Percentiles rank a stretch among this genome's conserved stretches.
Evolutionary conservation across 352 stramenopile genomes (phyloP).

Genomic region (Pythium brassicae): DNA sequence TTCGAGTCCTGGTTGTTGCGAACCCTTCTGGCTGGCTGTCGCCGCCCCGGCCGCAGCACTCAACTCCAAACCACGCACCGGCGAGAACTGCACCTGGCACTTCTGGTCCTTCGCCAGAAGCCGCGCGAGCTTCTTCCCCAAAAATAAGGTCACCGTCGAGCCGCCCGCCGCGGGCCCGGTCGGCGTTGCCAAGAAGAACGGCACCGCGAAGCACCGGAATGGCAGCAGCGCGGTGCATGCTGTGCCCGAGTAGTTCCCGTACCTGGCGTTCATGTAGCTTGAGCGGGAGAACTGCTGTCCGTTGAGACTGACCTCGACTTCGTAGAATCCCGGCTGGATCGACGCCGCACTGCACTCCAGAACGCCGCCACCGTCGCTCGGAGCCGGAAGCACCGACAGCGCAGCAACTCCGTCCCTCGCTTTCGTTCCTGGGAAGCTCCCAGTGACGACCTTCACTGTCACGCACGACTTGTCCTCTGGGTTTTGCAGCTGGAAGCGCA

Average conservation of each 20-base stretch:
- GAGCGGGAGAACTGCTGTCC: slow-evolving; percentile 56
- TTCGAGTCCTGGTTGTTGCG: slow-evolving; percentile 22
- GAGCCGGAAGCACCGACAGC: background rate
- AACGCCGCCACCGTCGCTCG: background rate
- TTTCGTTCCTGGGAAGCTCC: slow-evolving; percentile 18
- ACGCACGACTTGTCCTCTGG: slow-evolving; percentile 12
- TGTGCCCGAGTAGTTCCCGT: slow-evolving; percentile 58
- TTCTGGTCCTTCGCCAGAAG: slow-evolving; percentile 42
- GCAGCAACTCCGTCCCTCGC: background rate
- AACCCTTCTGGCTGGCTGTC: slow-evolving; percentile 9
- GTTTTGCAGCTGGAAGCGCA: slow-evolving; percentile 44
- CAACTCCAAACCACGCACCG: slow-evolving; percentile 17
- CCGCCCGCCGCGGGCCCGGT: slow-evolving; percentile 58
- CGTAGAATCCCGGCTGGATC: slow-evolving; percentile 41
- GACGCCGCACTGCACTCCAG: slow-evolving; percentile 29
- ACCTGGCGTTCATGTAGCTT: slow-evolving; percentile 52
- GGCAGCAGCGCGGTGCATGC: slow-evolving; percentile 54
- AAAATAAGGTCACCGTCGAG: slow-evolving; percentile 50
- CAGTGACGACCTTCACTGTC: slow-evolving; percentile 20
- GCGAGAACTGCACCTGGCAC: slow-evolving; percentile 59
- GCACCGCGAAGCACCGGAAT: slow-evolving; percentile 50
- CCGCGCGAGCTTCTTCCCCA: slow-evolving; percentile 45
- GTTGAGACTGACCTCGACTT: slow-evolving; percentile 67
- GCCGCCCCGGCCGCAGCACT: background rate
- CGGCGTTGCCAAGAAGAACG: slow-evolving; percentile 59